These are phyloP conservation scores for Tetrahymena elliotti DNA, from an alignment of 73 alveolate species.

Conservation along the genomic window DNA sequence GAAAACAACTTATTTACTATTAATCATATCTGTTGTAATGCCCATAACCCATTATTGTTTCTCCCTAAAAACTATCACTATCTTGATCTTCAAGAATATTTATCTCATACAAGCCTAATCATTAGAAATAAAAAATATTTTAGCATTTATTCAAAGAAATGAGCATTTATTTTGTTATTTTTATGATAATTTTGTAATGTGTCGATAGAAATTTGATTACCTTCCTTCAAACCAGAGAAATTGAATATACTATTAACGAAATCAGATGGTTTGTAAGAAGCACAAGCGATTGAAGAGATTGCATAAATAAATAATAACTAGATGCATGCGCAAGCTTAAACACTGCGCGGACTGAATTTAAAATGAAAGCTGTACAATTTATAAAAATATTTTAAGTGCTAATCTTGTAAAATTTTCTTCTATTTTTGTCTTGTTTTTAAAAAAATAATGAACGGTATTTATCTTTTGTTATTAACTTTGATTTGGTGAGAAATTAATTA, in stretches of 20 bases:
- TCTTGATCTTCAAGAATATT: not conserved
- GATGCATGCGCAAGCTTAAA: not conserved
- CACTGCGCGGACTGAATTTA: not conserved
- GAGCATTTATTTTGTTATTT: too few species aligned
- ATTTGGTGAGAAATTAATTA: not conserved
- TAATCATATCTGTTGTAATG: not conserved
- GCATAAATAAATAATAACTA: not conserved
- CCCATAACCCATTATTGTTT: not conserved
- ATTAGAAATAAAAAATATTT: not conserved
- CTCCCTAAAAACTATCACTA: not conserved
- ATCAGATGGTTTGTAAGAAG: not conserved
- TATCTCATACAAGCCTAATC: not conserved
- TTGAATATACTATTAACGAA: not conserved
- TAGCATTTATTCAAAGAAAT: not conserved
- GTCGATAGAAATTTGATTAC: not conserved
- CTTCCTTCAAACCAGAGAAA: not conserved
- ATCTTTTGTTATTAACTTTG: not conserved
- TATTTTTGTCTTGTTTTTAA: not conserved
- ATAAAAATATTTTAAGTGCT: not conserved
- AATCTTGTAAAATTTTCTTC: not conserved
- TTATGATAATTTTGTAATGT: too few species aligned
- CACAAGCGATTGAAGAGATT: not conserved
- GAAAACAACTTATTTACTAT: not conserved
- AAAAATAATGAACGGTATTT: not conserved
- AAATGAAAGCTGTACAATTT: not conserved